These are phyloP conservation scores for Syzygium aromaticum DNA, from an alignment of 345 rosid species.

Conservation along the genomic window DNA sequence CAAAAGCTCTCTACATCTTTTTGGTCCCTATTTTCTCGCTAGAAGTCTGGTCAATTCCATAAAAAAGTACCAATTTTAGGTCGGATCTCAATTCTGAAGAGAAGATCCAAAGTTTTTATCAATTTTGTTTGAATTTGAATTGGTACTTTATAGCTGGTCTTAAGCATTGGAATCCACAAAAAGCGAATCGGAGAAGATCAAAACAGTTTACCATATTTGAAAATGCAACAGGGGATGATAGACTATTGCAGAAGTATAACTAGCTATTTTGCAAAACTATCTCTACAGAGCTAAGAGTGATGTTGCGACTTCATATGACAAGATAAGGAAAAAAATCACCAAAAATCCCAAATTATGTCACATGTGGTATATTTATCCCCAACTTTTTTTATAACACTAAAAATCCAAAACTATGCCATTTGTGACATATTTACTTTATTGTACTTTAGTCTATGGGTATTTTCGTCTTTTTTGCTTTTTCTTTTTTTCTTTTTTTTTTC, in stretches of 20 bases:
- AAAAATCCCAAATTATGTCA: too few relatives aligned
- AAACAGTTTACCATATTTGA: background rate
- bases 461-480: too few relatives aligned
- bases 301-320: accelerated
- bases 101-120: background rate
- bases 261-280: background rate
- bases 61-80: background rate
- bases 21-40: background rate
- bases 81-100: background rate
- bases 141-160: background rate
- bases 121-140: background rate
- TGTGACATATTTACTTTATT: too few relatives aligned
- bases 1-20: background rate
- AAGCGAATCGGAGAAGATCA: background rate
- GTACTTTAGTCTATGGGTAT: too few relatives aligned
- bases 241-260: background rate
- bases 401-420: too few relatives aligned
- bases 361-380: too few relatives aligned
- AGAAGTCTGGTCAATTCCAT: background rate
- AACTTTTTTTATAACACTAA: too few relatives aligned
- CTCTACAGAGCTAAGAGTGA: background rate
- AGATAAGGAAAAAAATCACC: too few relatives aligned
- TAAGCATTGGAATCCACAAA: background rate
- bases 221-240: background rate
- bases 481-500: too few relatives aligned